Conservation (phyloP, 2,329 filamentous ascomycete species). For the Alternaria triticimaculans region DNA sequence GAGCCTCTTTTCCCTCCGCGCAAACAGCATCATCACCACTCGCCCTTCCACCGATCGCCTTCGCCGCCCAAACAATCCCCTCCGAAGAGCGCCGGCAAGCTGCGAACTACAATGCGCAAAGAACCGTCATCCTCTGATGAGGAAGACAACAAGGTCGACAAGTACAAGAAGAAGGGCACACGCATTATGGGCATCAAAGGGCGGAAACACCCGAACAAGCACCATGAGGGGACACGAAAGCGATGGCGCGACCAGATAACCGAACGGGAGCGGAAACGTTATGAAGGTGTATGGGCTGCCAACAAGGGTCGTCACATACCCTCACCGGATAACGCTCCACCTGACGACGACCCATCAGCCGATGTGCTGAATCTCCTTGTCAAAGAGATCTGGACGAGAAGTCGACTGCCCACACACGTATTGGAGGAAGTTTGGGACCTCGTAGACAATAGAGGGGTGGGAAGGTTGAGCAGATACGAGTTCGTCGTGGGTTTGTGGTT, state of each 20-base stretch:
- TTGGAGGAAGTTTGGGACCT: slow-evolving; percentile 79
- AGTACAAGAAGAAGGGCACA: slow-evolving; percentile 62
- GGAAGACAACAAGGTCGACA: slow-evolving; percentile 61
- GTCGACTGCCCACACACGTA: slow-evolving; percentile 70
- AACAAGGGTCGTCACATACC: slow-evolving; percentile 67
- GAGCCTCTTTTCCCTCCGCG: slow-evolving; percentile 50
- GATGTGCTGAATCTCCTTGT: slow-evolving; percentile 72
- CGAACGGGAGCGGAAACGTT: slow-evolving; percentile 74
- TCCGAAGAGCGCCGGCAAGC: slow-evolving; percentile 55
- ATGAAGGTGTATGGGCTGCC: slow-evolving; percentile 85
- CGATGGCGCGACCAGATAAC: slow-evolving; percentile 80
- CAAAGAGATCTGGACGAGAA: slow-evolving; percentile 77
- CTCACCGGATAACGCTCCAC: slow-evolving; percentile 7
- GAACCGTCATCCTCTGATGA: slow-evolving; percentile 49
- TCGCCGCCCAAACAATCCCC: slow-evolving; percentile 48
- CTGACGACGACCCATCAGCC: slow-evolving; percentile 48
- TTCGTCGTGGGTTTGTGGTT: slow-evolving; percentile 87
- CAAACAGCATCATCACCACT: slow-evolving; percentile 47
- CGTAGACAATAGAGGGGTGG: slow-evolving; percentile 65
- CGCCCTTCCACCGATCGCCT: slow-evolving; percentile 47
- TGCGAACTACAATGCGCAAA: slow-evolving; percentile 72
- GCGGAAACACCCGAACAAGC: slow-evolving; percentile 69
- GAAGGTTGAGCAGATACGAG: slow-evolving; percentile 69
- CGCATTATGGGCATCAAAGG: slow-evolving; percentile 58
- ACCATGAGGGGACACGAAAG: slow-evolving; percentile 76